Evolutionary conservation across 129 eudicot genomes (phyloP).

Genomic region (Flaveria robusta): DNA sequence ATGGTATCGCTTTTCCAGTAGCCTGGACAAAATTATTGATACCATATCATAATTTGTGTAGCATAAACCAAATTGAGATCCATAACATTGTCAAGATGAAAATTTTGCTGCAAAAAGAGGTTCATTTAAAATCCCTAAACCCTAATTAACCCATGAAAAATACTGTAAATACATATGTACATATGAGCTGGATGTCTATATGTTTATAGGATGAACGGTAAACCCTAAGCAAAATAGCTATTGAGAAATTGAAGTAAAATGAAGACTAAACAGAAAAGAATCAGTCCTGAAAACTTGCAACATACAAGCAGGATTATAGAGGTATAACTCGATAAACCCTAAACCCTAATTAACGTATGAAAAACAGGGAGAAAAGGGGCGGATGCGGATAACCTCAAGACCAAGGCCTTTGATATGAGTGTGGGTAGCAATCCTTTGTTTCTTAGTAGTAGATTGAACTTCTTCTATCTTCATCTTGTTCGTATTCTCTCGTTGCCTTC

Average conservation of each 20-base stretch:
- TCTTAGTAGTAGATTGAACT: conserved; percentile 83
- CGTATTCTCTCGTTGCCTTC: conserved; percentile 11
- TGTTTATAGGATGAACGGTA: background rate
- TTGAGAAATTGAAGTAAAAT: no score
- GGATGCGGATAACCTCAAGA: conserved; percentile 55
- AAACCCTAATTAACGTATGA: conserved; percentile 30
- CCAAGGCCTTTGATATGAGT: conserved; percentile 99
- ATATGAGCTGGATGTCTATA: no score
- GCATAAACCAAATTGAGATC: background rate
- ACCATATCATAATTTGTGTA: background rate
- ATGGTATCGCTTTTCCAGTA: conserved; percentile 71
- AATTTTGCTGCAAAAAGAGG: background rate
- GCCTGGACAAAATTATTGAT: conserved; percentile 34
- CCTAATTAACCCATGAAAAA: no score
- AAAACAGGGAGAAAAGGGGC: background rate
- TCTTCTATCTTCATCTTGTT: conserved; percentile 86
- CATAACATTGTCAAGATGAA: background rate
- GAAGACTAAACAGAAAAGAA: no score
- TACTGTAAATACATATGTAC: no score
- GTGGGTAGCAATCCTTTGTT: conserved; percentile 93
- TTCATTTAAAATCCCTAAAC: background rate
- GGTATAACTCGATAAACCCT: conserved; percentile 28
- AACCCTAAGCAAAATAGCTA: background rate
- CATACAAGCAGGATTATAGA: background rate
- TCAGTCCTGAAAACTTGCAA: background rate